A percentile compares a stretch with the other conserved stretches of the same genome.
These are phyloP conservation scores for Ogataea ganodermae DNA, from an alignment of 805 yeast species.

Conservation along the genomic window DNA sequence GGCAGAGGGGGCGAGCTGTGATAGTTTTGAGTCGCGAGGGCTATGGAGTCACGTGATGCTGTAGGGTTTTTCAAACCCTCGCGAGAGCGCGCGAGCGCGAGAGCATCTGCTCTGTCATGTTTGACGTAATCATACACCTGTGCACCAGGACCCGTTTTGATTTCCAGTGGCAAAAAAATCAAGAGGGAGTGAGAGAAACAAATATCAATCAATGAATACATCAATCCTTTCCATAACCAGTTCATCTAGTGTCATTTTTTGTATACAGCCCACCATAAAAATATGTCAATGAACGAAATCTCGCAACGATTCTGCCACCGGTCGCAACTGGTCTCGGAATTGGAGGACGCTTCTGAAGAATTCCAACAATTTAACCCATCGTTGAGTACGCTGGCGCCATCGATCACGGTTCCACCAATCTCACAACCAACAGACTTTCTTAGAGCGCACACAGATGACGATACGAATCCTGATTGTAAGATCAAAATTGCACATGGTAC, in stretches of 20 bases:
- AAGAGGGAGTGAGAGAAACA: background rate
- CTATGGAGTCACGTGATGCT: constrained; percentile 10
- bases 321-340: constrained; percentile 27
- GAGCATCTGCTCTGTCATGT: too few relatives aligned
- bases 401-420: constrained; percentile 75
- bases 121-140: background rate
- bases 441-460: constrained; percentile 98
- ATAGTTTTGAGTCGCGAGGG: constrained; percentile 11
- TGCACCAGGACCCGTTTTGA: background rate
- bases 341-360: constrained; percentile 23
- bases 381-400: constrained; percentile 49
- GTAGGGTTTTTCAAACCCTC: constrained; percentile 6
- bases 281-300: constrained; percentile 35
- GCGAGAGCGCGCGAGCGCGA: too few relatives aligned
- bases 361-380: constrained; percentile 21
- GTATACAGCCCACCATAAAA: background rate
- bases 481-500: constrained; percentile 99
- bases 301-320: constrained; percentile 31
- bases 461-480: constrained; percentile 86
- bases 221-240: too few relatives aligned
- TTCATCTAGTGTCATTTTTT: background rate
- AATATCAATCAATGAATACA: too few relatives aligned
- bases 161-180: constrained; percentile 1
- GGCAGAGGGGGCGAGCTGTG: constrained; percentile 6
- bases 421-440: constrained; percentile 88